Base-by-base conservation (phyloP, 2,329 filamentous ascomycete genomes). In the Penicillium sp. region DNA sequence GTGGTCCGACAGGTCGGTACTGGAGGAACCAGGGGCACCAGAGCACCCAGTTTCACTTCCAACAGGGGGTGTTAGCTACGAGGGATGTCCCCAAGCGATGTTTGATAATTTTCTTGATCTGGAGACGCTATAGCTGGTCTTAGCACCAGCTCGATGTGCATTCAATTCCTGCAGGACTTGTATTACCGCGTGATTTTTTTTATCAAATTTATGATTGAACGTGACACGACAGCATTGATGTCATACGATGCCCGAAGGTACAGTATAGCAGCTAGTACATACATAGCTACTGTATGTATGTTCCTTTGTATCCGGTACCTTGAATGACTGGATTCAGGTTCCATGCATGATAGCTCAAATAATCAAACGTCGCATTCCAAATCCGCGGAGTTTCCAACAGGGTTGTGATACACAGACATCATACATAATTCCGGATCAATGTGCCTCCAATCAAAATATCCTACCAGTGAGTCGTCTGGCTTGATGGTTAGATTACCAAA, bases 1-100 rank as follows among this genome's bases (percentile, higher is more conserved):
- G 1, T 64, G 51, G 37, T 65, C 67, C 6, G 68, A 69, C 19
- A 61, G 51, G 15, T 68, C 67, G 10, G 56, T 44, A 30, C 37
- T 33, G 28, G 63, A 59, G n/a, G 49, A 19, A 5, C 42, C 38
- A 24, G 19, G 33, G 15, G 19, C 9, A 37, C 17, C 19, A 15
- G 17, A 19, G 22, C 38, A 40, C 4, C 58, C 64, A 42, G 40
- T 44, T 10, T 8, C 38, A 3, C 45, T 62, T 37, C 49, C 61
- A 7, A n/a, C 53, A 7, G 30, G 30, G 5, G 40, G 35, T n/a
- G 35, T 10, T 35, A 24, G 12, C 15, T 35, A 58, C 9, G 53
- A 45, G 5, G 62, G 58, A 28, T 54, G 28, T 26, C 42, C 58
- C 1, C 60, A 65, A 7, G 28, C 44, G 12, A 35, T 58, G 22